A percentile compares a stretch with the other conserved stretches of the same genome.
phyloP scores from a whole-genome alignment of 108 stramenopile species.

The Mediolabrus comicus region DNA sequence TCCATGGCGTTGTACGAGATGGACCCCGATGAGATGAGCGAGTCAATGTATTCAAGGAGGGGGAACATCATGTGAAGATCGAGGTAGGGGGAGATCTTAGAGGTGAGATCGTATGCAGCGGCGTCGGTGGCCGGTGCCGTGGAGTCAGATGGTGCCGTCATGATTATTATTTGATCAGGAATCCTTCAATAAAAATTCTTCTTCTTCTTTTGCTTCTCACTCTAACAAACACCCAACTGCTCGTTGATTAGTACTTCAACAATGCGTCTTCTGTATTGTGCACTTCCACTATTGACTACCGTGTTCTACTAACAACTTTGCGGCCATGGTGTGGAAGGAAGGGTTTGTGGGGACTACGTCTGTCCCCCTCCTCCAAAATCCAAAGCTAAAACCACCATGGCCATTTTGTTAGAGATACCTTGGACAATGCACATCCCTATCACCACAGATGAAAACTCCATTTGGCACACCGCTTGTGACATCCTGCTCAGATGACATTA shows the following conservation, averaged over 20 bases:
- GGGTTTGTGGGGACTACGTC: too few species aligned
- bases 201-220: not conserved
- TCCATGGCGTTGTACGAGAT: conserved; percentile 65
- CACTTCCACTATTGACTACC: too few species aligned
- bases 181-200: not conserved
- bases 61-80: conserved; percentile 97
- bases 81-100: conserved; percentile 80
- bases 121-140: conserved; percentile 31
- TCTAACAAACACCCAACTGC: too few species aligned
- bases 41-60: conserved; percentile 88
- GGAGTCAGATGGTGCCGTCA: conserved; percentile 8
- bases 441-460: not conserved
- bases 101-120: conserved; percentile 76
- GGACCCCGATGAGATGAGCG: conserved; percentile 58
- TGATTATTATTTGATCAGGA: not conserved
- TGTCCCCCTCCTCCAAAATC: too few species aligned
- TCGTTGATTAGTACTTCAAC: too few species aligned
- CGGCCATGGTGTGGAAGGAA: too few species aligned
- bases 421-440: not conserved
- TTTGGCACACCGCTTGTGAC: not conserved
- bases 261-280: too few species aligned
- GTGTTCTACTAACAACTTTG: too few species aligned
- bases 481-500: conserved; percentile 6
- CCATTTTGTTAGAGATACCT: too few species aligned
- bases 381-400: too few species aligned